phyloP scores from a whole-genome alignment of 306 rosid species.

The Dalbergia cultrata region DNA sequence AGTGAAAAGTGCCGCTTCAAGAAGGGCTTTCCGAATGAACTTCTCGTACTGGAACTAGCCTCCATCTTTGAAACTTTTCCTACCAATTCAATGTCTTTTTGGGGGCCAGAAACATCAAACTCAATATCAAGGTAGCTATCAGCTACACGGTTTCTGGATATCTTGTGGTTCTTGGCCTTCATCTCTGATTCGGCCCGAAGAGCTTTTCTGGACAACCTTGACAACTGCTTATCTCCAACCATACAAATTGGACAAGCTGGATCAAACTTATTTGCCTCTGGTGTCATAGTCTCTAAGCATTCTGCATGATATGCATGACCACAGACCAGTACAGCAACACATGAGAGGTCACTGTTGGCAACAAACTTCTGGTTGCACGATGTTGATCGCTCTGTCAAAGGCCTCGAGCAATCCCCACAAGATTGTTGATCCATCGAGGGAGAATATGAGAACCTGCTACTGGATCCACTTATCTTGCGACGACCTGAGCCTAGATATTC shows the following conservation, averaged over 20 bases:
- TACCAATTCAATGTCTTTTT: constrained; percentile 50
- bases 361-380: constrained; percentile 77
- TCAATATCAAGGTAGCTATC: constrained; percentile 73
- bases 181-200: constrained; percentile 63
- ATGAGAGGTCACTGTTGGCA: constrained; percentile 63
- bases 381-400: constrained; percentile 72
- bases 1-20: constrained; percentile 74
- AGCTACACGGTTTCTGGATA: constrained; percentile 74
- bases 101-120: constrained; percentile 63
- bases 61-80: constrained; percentile 71
- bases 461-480: constrained; percentile 75
- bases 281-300: constrained; percentile 79
- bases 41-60: constrained; percentile 72
- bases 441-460: constrained; percentile 83
- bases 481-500: constrained; percentile 73
- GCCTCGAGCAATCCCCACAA: constrained; percentile 80
- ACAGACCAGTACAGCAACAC: constrained; percentile 79
- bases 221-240: constrained; percentile 72
- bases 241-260: constrained; percentile 82
- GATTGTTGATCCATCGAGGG: constrained; percentile 77
- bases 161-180: constrained; percentile 71
- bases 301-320: constrained; percentile 88
- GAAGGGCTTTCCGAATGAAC: constrained; percentile 70
- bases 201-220: constrained; percentile 64
- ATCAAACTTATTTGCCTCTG: constrained; percentile 73